Base-by-base conservation (phyloP, 352 stramenopile genomes). In the Globisporangium solare region DNA sequence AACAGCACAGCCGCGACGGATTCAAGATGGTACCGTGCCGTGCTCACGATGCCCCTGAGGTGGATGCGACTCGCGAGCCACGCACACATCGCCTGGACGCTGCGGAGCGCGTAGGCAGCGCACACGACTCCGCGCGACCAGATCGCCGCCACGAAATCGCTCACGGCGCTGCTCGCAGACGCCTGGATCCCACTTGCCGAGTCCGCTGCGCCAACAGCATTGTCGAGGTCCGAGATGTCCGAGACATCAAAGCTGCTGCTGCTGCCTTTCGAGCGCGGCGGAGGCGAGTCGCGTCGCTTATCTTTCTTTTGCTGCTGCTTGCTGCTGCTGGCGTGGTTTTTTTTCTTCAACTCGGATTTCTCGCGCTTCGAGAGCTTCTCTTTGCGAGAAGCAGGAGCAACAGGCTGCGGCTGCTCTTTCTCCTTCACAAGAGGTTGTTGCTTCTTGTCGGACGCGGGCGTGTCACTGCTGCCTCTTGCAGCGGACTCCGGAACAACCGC, bases 1-100 rank as follows among this genome's bases (percentile, higher is more conserved):
- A 89, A 80, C 13, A 85, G 61, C 14, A 90, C 73, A 3, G 80
- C 71, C 8, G 88, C 45, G 51, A 91, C 70, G 1, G 81, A 88
- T 51, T 91, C 74, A 3, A 89, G 39, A n/a, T 89, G 79, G 15
- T 74, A 77, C 46, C 83, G 66, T 6, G 54, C 61, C 13, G 64
- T 75, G 6, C 56, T 40, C 8, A 82, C 31, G 6, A 72, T 47
- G 12, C 70, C 69, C 52, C 79, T 88, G 18, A 87, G 20, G 54
- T 89, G 83, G 54, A 67, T 48, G 35, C 56, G 10, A 31, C 55
- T 22, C 35, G 37, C 49, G 35, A 66, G 17, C 31, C 18, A 66
- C 43, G 27, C 20, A 56, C 60, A 24, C 42, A 50, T 12, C 65
- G 6, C 21, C 5, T 53, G 43, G 14, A 64, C 17, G 39, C 24